phyloP scores from a whole-genome alignment of 345 rosid species.

The Bruguiera parviflora region DNA sequence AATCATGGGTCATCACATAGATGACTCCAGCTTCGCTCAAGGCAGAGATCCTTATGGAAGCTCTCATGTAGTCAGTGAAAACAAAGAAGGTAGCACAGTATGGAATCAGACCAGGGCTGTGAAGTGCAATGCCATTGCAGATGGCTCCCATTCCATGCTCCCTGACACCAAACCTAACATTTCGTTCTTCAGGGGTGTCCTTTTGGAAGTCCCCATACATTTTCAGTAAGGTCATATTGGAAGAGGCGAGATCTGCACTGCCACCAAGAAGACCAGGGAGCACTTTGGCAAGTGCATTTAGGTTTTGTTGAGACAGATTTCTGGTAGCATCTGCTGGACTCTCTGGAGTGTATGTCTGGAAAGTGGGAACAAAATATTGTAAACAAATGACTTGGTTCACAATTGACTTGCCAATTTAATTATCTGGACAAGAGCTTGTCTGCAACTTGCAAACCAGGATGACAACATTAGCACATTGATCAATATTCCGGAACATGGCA shows the following conservation, averaged over 20 bases:
- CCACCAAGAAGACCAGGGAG: conserved; percentile 95
- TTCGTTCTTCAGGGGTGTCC: conserved; percentile 86
- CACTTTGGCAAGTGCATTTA: conserved; percentile 77
- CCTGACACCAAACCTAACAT: conserved; percentile 89
- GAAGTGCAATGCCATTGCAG: conserved; percentile 89
- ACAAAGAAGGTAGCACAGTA: conserved; percentile 99
- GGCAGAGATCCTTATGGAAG: conserved; percentile 91
- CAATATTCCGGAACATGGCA: neutral
- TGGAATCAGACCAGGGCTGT: conserved; percentile 88
- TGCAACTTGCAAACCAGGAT: neutral
- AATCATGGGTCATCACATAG: conserved; percentile 98
- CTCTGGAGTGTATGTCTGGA: conserved; percentile 84
- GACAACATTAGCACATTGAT: neutral
- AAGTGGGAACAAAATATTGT: conserved; percentile 21
- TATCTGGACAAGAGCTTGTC: neutral
- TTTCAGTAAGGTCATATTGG: conserved; percentile 94
- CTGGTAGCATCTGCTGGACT: conserved; percentile 95
- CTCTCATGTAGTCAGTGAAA: conserved; percentile 99
- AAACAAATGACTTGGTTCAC: conserved; percentile 15
- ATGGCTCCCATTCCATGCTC: conserved; percentile 99
- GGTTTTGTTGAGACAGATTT: conserved; percentile 82
- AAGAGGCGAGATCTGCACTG: conserved; percentile 97
- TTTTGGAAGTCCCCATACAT: conserved; percentile 87
- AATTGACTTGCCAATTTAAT: neutral
- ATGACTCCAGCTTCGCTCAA: conserved; percentile 81